Evolutionary conservation across 108 stramenopile genomes (phyloP).

Genomic region (Cyclotella sp.): DNA sequence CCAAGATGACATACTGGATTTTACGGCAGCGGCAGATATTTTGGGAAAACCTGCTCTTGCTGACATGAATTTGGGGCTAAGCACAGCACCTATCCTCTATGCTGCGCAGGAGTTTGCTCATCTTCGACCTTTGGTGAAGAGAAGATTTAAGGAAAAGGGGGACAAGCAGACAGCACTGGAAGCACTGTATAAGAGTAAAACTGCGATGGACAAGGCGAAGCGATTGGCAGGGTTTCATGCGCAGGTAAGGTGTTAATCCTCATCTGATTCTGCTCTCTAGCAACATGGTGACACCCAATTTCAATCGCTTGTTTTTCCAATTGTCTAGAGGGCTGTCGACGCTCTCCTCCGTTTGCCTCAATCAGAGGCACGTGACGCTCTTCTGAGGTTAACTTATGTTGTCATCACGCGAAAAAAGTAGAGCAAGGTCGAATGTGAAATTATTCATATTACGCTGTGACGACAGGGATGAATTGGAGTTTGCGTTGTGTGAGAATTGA

Average conservation of each 20-base stretch:
- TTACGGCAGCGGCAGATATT: constrained; percentile 88
- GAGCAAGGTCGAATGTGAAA: constrained; percentile 1
- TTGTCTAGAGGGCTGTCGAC: constrained; percentile 77
- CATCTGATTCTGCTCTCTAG: neutral
- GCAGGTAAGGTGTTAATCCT: constrained; percentile 58
- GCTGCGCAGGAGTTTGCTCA: constrained; percentile 88
- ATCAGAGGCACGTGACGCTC: constrained; percentile 86
- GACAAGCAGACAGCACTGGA: constrained; percentile 90
- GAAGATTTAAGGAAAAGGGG: constrained; percentile 93
- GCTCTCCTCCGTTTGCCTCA: constrained; percentile 87
- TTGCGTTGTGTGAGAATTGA: neutral
- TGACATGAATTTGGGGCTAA: constrained; percentile 89
- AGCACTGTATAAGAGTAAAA: constrained; percentile 77
- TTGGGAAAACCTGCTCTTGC: constrained; percentile 86
- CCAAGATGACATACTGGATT: constrained; percentile 96
- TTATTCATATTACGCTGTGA: neutral
- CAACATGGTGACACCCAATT: neutral
- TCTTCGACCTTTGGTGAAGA: constrained; percentile 85
- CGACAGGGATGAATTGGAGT: neutral
- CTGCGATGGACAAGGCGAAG: constrained; percentile 90
- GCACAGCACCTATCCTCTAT: constrained; percentile 96
- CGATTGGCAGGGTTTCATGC: constrained; percentile 92
- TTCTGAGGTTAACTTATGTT: constrained; percentile 87
- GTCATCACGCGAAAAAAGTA: constrained; percentile 95
- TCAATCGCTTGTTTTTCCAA: neutral